Percentiles rank a stretch among this genome's conserved stretches.
phyloP scores from a whole-genome alignment of 1,139 yeast genomes.

The Hansenula lynferdii region DNA sequence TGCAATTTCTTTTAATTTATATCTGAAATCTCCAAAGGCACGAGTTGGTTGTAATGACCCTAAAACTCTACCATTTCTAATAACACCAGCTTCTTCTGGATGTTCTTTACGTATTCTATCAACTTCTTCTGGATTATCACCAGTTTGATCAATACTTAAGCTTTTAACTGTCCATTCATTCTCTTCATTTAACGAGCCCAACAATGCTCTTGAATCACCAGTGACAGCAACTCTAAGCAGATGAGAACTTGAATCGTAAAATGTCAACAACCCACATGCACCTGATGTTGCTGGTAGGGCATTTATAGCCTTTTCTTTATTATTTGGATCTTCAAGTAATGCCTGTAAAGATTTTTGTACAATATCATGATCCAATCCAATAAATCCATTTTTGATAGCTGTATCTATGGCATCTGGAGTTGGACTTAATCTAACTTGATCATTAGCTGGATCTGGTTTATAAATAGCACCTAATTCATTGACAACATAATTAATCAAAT shows the following conservation, averaged over 20 bases:
- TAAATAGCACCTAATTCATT: conserved; percentile 68
- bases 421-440: conserved; percentile 30
- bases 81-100: conserved; percentile 83
- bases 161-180: conserved; percentile 88
- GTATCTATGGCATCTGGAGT: conserved; percentile 56
- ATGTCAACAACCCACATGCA: conserved; percentile 84
- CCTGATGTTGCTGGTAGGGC: conserved; percentile 95
- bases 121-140: conserved; percentile 85
- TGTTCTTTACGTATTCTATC: conserved; percentile 81
- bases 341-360: conserved; percentile 71
- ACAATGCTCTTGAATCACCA: conserved; percentile 92
- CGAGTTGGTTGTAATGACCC: conserved; percentile 96
- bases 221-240: conserved; percentile 87
- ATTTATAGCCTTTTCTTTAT: conserved; percentile 44
- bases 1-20: conserved; percentile 62
- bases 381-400: conserved; percentile 78
- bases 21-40: conserved; percentile 96
- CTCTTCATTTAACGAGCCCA: conserved; percentile 62
- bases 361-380: conserved; percentile 80
- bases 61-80: conserved; percentile 83
- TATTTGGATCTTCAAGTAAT: conserved; percentile 56
- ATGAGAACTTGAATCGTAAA: conserved; percentile 74
- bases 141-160: conserved; percentile 89
- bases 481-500: conserved; percentile 71
- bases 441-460: conserved; percentile 42